These are phyloP conservation scores for Akanthomyces muscarius DNA, from an alignment of 2,329 filamentous ascomycete genomes.

Conservation along the genomic window DNA sequence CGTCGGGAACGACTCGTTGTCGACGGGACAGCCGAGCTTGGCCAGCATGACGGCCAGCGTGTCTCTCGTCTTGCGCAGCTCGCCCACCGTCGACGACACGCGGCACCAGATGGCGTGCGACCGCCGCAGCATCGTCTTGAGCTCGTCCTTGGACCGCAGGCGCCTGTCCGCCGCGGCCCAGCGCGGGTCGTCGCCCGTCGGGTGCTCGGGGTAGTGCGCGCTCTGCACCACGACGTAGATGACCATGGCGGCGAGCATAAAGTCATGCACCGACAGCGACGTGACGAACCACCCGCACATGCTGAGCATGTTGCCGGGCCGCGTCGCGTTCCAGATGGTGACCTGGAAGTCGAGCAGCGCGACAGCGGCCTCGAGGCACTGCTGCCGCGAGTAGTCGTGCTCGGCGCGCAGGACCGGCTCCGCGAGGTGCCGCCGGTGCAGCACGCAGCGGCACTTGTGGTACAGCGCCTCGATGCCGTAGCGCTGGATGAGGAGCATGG, in stretches of 20 bases:
- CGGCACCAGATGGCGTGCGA: slow-evolving; percentile 44
- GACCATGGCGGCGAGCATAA: slow-evolving; percentile 57
- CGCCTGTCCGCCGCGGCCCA: slow-evolving; percentile 33
- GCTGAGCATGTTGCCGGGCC: slow-evolving; percentile 51
- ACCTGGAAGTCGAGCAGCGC: slow-evolving; percentile 46
- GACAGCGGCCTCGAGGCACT: slow-evolving; percentile 48
- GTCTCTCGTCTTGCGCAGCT: slow-evolving; percentile 44
- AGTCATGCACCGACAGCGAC: slow-evolving; percentile 57
- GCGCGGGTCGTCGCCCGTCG: slow-evolving; percentile 28
- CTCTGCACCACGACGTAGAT: slow-evolving; percentile 50
- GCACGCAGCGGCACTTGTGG: slow-evolving; percentile 52
- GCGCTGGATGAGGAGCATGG: slow-evolving; percentile 46
- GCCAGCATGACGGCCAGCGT: slow-evolving; percentile 44
- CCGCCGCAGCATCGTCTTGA: slow-evolving; percentile 38
- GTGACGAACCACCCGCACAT: slow-evolving; percentile 54
- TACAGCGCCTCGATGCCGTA: slow-evolving; percentile 50
- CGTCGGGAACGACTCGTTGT: slow-evolving; percentile 4
- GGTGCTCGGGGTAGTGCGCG: slow-evolving; percentile 34
- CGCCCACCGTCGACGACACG: slow-evolving; percentile 34
- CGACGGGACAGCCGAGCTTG: slow-evolving; percentile 35
- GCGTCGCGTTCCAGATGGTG: slow-evolving; percentile 44
- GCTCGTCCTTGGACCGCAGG: slow-evolving; percentile 34
- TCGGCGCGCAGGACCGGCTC: slow-evolving; percentile 39
- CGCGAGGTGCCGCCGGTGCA: slow-evolving; percentile 51
- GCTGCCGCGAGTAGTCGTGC: slow-evolving; percentile 49